Evolutionary conservation across 2,329 filamentous ascomycete species (phyloP).

Genomic region (Colletotrichum abscissum): DNA sequence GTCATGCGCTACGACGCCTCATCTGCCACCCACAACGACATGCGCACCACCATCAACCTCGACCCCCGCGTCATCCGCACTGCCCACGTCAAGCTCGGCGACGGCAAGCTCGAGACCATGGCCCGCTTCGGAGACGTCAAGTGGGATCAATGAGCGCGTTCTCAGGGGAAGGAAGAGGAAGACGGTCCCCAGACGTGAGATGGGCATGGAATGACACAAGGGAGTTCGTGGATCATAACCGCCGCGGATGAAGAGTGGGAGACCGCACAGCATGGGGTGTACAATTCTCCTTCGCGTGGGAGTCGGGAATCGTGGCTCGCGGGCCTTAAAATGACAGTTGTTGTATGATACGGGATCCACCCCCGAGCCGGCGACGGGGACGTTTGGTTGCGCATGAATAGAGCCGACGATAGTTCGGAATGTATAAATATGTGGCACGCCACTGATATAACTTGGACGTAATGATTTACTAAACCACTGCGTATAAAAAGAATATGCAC

Average conservation of each 20-base stretch:
- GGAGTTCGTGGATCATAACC: no score
- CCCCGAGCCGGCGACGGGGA: constrained; percentile 17
- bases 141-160: constrained; percentile 50
- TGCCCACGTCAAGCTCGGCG: constrained; percentile 86
- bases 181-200: constrained; percentile 38
- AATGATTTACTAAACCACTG: not conserved
- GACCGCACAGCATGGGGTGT: not conserved
- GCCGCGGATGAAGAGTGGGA: no score
- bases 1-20: constrained; percentile 95
- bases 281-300: not conserved
- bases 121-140: constrained; percentile 60
- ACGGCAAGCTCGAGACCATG: constrained; percentile 65
- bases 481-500: not conserved
- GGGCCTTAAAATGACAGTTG: not conserved
- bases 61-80: constrained; percentile 93
- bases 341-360: constrained; percentile 26
- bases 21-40: constrained; percentile 76
- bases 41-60: constrained; percentile 80
- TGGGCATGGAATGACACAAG: constrained; percentile 29
- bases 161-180: not conserved
- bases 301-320: not conserved
- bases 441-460: constrained; percentile 11
- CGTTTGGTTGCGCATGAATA: constrained; percentile 1
- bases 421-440: constrained; percentile 28
- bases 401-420: constrained; percentile 19